Conservation (phyloP, 2,329 filamentous ascomycete species). For the Xylariaceae sp. region DNA sequence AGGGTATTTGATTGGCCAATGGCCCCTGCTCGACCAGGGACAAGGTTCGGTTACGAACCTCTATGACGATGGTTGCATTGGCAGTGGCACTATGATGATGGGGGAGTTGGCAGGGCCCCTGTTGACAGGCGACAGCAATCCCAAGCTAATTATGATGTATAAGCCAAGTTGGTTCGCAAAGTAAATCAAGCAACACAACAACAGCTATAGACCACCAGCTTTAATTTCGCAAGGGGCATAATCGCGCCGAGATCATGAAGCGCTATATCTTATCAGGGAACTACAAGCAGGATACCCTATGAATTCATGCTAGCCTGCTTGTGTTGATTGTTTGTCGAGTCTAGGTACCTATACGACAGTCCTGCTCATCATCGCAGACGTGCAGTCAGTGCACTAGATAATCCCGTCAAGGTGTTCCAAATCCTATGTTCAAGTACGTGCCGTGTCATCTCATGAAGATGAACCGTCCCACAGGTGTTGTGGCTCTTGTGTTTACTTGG, state of each 20-base stretch:
- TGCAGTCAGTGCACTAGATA: neutral
- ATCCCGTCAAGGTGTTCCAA: neutral
- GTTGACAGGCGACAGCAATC: neutral
- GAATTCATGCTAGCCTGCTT: too few species aligned
- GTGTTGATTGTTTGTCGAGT: too few species aligned
- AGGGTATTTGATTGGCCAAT: conserved; percentile 32
- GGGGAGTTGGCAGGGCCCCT: neutral
- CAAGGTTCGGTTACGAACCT: too few species aligned
- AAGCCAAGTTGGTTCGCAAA: neutral
- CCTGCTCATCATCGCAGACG: neutral
- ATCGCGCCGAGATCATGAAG: neutral
- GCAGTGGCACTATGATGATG: conserved; percentile 8
- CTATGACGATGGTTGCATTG: conserved; percentile 37
- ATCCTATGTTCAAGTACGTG: neutral
- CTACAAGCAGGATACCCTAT: too few species aligned
- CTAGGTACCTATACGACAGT: too few species aligned
- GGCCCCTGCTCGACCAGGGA: conserved; percentile 22
- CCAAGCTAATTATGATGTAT: neutral
- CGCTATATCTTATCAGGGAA: neutral
- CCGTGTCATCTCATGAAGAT: conserved; percentile 24
- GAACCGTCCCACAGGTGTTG: conserved; percentile 20
- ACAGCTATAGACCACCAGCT: too few species aligned
- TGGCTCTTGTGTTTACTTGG: conserved; percentile 21
- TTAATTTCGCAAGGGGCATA: too few species aligned
- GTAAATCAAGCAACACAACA: too few species aligned